Conservation (phyloP, 306 rosid species). For the Astragalus membranaceus region DNA sequence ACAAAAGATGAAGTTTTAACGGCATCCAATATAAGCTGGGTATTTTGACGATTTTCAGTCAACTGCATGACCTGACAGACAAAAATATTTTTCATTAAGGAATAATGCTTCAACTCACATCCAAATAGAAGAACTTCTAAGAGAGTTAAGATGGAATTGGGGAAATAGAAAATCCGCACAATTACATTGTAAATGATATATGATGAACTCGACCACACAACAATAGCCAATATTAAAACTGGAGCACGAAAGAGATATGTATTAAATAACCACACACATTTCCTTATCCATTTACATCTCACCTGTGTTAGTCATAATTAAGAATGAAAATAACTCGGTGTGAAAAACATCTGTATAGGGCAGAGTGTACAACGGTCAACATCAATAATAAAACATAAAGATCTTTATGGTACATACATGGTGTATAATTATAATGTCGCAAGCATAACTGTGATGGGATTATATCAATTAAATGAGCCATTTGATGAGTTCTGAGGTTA, state of each 20-base stretch:
- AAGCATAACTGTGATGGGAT: background rate
- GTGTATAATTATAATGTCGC: background rate
- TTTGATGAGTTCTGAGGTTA: background rate
- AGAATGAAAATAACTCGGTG: background rate
- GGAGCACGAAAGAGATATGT: background rate
- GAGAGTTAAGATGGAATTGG: background rate
- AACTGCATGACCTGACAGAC: conserved; percentile 51
- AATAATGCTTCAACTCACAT: conserved; percentile 4
- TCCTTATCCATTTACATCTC: background rate
- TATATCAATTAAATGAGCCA: background rate
- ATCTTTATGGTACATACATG: background rate
- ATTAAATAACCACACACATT: background rate
- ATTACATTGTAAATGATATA: background rate
- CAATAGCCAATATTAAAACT: background rate
- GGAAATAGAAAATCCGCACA: background rate
- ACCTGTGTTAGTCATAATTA: background rate
- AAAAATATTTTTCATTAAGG: background rate
- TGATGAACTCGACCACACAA: background rate
- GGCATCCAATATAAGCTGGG: conserved; percentile 60
- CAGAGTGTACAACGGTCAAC: background rate
- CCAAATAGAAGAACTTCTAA: background rate
- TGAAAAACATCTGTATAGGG: background rate
- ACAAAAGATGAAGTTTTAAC: conserved; percentile 47
- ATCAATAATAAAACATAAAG: conserved; percentile 3
- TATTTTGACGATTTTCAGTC: conserved; percentile 43